A percentile compares a stretch with the other conserved stretches of the same genome.
Evolutionary conservation across 2,329 filamentous ascomycete species (phyloP).

Genomic region (Monascus ruber): DNA sequence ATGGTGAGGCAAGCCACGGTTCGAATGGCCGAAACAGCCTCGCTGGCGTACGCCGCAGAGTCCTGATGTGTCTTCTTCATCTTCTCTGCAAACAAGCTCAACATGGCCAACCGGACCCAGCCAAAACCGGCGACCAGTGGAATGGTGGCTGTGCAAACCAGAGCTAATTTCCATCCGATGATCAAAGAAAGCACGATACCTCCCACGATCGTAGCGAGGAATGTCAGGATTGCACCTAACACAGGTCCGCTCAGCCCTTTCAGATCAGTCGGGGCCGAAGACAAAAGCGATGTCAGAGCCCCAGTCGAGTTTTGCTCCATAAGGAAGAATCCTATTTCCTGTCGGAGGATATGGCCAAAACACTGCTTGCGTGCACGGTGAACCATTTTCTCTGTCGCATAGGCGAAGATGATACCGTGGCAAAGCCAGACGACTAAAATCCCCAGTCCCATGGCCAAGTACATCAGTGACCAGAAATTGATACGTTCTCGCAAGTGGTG

Average conservation of each 20-base stretch:
- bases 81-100: slow-evolving; percentile 33
- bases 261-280: no score
- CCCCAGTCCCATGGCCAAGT: no score
- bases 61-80: slow-evolving; percentile 34
- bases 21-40: slow-evolving; percentile 39
- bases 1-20: slow-evolving; percentile 41
- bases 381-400: no score
- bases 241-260: slow-evolving; percentile 56
- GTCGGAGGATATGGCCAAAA: no score
- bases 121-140: slow-evolving; percentile 23
- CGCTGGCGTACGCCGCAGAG: slow-evolving; percentile 40
- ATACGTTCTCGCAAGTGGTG: no score
- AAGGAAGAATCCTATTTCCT: no score
- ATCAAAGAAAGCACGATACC: slow-evolving; percentile 55
- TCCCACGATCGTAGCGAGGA: slow-evolving; percentile 60
- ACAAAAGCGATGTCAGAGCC: no score
- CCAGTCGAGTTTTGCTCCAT: no score
- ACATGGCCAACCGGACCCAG: slow-evolving; percentile 38
- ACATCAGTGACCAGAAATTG: no score
- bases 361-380: no score
- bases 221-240: slow-evolving; percentile 67
- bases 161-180: slow-evolving; percentile 68
- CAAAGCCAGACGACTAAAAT: no score
- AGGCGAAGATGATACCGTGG: no score
- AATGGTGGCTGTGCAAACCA: slow-evolving; percentile 47